Percentiles rank a stretch among this genome's conserved stretches.
These are phyloP conservation scores for Meyerozyma athensensis DNA, from an alignment of 1,139 yeast genomes.

Conservation along the genomic window DNA sequence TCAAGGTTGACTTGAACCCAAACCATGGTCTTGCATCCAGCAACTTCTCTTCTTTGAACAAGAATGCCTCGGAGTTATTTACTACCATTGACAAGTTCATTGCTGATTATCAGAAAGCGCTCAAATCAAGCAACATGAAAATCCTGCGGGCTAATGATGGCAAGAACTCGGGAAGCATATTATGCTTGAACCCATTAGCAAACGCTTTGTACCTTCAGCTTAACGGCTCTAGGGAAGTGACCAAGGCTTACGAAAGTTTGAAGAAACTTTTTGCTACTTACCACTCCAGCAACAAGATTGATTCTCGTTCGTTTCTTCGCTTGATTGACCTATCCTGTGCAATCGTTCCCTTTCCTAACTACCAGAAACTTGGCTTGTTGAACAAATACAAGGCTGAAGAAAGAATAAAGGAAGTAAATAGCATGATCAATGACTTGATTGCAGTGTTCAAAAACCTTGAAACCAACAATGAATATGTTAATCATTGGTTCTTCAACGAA, in stretches of 20 bases:
- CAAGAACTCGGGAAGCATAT: conserved; percentile 23
- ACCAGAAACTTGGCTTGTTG: conserved; percentile 42
- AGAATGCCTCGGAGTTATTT: conserved; percentile 27
- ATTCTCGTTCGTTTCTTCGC: conserved; percentile 29
- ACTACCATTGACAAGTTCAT: conserved; percentile 39
- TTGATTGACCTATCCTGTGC: conserved; percentile 54
- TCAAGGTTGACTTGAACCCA: conserved; percentile 25
- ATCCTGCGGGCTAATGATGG: conserved; percentile 5
- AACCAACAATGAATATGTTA: conserved; percentile 31
- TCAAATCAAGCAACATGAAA: conserved; percentile 11
- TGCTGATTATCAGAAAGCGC: conserved; percentile 33
- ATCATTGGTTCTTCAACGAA: conserved; percentile 46
- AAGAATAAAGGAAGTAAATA: conserved; percentile 29
- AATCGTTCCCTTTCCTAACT: conserved; percentile 53
- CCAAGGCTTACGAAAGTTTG: conserved; percentile 36
- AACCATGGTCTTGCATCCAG: conserved; percentile 16
- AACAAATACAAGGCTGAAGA: conserved; percentile 26
- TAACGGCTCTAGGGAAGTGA: conserved; percentile 42
- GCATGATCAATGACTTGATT: conserved; percentile 30
- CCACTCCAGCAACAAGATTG: conserved; percentile 19
- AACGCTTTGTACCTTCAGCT: conserved; percentile 54
- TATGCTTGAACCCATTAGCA: conserved; percentile 58
- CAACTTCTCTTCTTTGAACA: conserved; percentile 23
- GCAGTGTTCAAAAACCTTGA: conserved; percentile 31
- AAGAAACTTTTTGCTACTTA: conserved; percentile 28